These are phyloP conservation scores for Alnus glutinosa DNA, from an alignment of 306 rosid species.

Conservation along the genomic window DNA sequence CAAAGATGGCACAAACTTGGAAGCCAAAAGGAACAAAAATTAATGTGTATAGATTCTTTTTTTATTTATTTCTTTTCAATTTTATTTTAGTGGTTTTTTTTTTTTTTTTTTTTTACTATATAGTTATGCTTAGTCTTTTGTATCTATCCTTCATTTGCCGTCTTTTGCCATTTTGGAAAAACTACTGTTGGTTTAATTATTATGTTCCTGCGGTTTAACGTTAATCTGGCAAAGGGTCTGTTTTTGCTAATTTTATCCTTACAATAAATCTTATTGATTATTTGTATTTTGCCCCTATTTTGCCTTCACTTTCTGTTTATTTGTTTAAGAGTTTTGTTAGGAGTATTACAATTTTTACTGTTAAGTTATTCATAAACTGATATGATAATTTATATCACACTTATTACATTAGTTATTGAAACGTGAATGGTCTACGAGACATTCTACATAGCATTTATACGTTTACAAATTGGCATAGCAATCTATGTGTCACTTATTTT, in stretches of 20 bases:
- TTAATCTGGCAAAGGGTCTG: not conserved
- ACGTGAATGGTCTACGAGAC: too few species aligned
- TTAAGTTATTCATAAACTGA: too few species aligned
- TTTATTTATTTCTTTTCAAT: not conserved
- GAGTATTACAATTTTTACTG: too few species aligned
- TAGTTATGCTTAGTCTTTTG: conserved; percentile 13
- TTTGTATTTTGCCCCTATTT: not conserved
- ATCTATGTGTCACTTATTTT: too few species aligned
- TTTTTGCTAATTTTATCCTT: not conserved
- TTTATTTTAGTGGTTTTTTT: not conserved
- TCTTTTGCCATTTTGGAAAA: conserved; percentile 22
- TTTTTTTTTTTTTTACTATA: not conserved
- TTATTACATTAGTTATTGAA: too few species aligned
- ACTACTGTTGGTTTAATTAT: conserved; percentile 17
- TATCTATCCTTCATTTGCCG: conserved; percentile 36
- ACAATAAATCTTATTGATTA: not conserved
- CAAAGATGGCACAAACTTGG: conserved; percentile 81
- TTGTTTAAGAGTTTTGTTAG: too few species aligned
- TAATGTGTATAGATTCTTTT: conserved; percentile 44
- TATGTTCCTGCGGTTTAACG: not conserved
- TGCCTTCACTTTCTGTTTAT: too few species aligned
- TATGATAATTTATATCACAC: too few species aligned
- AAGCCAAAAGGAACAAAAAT: conserved; percentile 67
- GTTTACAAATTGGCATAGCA: too few species aligned
- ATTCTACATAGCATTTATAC: too few species aligned